Base-by-base conservation (phyloP, 106 monocot species). In the Gastrodia elata region DNA sequence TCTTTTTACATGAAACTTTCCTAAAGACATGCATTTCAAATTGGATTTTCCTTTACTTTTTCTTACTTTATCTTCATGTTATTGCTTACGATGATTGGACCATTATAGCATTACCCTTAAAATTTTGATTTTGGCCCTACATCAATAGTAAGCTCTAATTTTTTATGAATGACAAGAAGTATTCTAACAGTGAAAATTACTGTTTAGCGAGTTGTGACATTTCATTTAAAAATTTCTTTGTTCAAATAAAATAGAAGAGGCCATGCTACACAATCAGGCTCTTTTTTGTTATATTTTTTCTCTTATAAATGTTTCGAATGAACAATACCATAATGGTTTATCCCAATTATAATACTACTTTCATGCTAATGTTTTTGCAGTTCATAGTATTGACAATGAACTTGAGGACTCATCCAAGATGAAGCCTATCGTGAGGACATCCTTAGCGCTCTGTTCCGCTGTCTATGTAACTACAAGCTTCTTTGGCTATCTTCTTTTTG, bases 401-500 rank as follows among this genome's bases (percentile, higher is more conserved):
- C 85, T 95, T 14, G 87, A 95, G 1, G 91, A 95, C 59, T 77
- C 85, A 8, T 76, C 87, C 37, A 79, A 89, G 76, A 91, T 89
- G 11, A 81, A 76, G 74, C 82, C 91, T 0, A 86, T 91, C 58
- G 87, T 95, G 71, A 76, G 83, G 38, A 79, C 94, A 24, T 89
- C 94, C 18, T 81, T 95, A 35, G 61, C 71, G 2, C 83, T 95
- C 40, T 95, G 94, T 77, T 82, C 94, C 0, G 75, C 77, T 5
- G 89, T 95, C 11, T 95, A 95, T 71, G 76, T 89, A 59, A 33
- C 83, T 2, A 95, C 94, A 55, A 91, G 91, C 76, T 89, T 95
- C 79, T 95, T 95, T 42, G 85, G 80, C 20, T 95, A 84, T 65
- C 91, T 91, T 64, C 85, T 95, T 32, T 95, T 95, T 72, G 94